Evolutionary conservation across 352 stramenopile species (phyloP), one percentile per base, ranked within the genome.

Genomic region (Pythium biforme): DNA sequence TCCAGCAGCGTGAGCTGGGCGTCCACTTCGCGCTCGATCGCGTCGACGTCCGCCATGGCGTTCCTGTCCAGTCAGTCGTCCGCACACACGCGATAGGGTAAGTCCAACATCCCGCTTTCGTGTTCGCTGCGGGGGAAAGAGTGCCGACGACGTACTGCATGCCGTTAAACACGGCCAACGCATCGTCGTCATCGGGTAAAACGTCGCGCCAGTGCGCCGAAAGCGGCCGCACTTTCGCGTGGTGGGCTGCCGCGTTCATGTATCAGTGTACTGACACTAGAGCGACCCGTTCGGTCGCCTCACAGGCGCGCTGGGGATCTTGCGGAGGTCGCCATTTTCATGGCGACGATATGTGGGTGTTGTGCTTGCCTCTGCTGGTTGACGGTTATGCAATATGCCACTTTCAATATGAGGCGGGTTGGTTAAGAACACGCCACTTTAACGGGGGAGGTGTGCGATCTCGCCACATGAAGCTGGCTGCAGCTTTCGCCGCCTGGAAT

Each of bases 1-100:
- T 70, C 52, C 29, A 65, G 27, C 34, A 55, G 34, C 27, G 45
- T 52, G 26, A 70, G 57, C 49, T 66, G 25, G 8, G 43, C 58
- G 33, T 67, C 59, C 4, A 72, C 58, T 37, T 72, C 58, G 9
- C 58, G 53, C 20, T 72, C 52, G 27, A 72, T 72, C n/a, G 64
- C 46, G 11, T 60, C 52, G 3, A 66, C 15, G 39, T 72, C 58
- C 0, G 48, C 33, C 15, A 37, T 1, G 2, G 64, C 26, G 29
- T 60, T 59, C 11, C 64, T 72, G 39, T 3, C 10, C 9, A 26
- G 40, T 20, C 6, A 50, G 12, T 22, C 9, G 9, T 22, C 17
- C 3, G 4, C 14, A 52, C 3, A 52, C 45, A 34, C n/a, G 14
- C 8, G 20, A 3, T 49, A n/a, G n/a, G n/a, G n/a, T n/a, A n/a